Conservation (phyloP, 768 basidiomycete species). For the Sistotremastrum niveocremeum region DNA sequence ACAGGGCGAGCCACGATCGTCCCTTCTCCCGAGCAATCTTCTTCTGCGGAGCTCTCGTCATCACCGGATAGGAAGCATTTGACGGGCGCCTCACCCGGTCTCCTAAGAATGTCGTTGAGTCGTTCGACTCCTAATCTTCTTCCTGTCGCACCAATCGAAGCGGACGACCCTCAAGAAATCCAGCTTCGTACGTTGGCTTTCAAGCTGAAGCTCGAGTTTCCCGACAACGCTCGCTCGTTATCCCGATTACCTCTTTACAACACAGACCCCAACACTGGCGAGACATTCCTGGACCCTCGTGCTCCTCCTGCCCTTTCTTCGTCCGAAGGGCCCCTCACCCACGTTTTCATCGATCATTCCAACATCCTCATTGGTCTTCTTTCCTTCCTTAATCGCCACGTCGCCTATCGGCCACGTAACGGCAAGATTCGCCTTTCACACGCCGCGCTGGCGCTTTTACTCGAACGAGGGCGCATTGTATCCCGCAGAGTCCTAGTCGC, state of each 20-base stretch:
- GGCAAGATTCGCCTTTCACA: conserved; percentile 52
- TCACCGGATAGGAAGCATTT: conserved; percentile 10
- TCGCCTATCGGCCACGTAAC: conserved; percentile 23
- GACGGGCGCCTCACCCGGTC: neutral
- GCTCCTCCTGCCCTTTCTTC: neutral
- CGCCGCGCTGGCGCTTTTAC: conserved; percentile 58
- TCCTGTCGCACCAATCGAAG: conserved; percentile 19
- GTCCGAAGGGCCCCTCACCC: conserved; percentile 19
- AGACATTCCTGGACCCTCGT: neutral
- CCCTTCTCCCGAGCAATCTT: conserved; percentile 2
- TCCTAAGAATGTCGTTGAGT: conserved; percentile 13
- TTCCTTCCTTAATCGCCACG: conserved; percentile 48
- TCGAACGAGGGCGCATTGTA: conserved; percentile 71
- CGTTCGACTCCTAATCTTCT: conserved; percentile 34
- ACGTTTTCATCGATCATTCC: conserved; percentile 42
- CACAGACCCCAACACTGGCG: neutral
- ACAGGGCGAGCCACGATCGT: neutral
- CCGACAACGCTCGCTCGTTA: conserved; percentile 29
- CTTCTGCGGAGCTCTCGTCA: neutral
- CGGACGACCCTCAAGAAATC: conserved; percentile 32
- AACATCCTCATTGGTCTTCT: conserved; percentile 80
- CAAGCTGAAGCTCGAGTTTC: conserved; percentile 42
- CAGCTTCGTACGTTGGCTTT: conserved; percentile 42
- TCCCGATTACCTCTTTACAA: conserved; percentile 17
- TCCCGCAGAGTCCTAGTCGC: conserved; percentile 65